Evolutionary conservation across 1,284 basidiomycete genomes (phyloP).

Genomic region (Phlebopus sp.): DNA sequence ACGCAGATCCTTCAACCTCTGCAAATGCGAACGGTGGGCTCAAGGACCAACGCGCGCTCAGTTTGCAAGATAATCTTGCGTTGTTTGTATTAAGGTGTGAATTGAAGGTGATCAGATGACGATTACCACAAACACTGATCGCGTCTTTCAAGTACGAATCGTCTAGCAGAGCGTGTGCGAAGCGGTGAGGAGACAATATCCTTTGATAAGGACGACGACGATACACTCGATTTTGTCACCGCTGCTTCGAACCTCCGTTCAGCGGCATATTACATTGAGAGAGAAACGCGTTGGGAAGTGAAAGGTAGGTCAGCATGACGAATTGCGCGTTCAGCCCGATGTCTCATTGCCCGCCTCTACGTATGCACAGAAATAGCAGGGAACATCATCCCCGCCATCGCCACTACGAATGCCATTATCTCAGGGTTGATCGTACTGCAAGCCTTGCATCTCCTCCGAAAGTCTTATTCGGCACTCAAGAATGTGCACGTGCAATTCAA

Average conservation of each 20-base stretch:
- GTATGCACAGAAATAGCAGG: constrained; percentile 88
- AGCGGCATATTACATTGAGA: constrained; percentile 83
- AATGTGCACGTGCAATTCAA: constrained; percentile 78
- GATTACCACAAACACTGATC: constrained; percentile 2
- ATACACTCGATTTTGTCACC: constrained; percentile 95
- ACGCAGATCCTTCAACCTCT: constrained; percentile 3
- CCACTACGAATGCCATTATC: constrained; percentile 97
- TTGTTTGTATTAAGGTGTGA: constrained; percentile 80
- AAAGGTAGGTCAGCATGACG: constrained; percentile 62
- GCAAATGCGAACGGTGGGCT: constrained; percentile 40
- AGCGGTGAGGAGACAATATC: constrained; percentile 75
- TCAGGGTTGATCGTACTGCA: constrained; percentile 94
- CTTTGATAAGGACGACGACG: constrained; percentile 98
- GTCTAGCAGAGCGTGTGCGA: constrained; percentile 72
- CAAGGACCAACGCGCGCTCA: constrained; percentile 78
- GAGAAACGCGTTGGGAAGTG: constrained; percentile 93
- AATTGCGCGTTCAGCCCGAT: background rate
- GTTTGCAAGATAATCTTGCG: constrained; percentile 75
- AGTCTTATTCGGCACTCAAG: constrained; percentile 55
- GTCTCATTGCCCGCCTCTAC: background rate
- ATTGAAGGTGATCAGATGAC: background rate
- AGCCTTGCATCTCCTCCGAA: constrained; percentile 78
- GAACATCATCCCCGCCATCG: constrained; percentile 98
- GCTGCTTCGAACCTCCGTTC: constrained; percentile 92
- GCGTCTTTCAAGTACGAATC: constrained; percentile 57